Conservation (phyloP, 768 basidiomycete genomes). For the Antrodiella citrinella region DNA sequence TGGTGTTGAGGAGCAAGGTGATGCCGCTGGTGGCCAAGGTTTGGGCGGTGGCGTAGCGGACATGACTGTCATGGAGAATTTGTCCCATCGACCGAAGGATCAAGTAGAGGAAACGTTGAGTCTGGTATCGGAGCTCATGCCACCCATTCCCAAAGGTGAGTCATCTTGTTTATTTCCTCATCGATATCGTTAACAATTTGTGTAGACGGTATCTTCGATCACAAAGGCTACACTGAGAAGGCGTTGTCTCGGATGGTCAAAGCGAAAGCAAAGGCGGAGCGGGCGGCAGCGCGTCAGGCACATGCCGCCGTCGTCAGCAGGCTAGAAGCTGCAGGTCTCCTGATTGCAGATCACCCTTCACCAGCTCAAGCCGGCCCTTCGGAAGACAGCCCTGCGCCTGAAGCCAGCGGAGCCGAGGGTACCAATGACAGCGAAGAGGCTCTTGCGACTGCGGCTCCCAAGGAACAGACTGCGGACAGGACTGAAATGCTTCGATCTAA, state of each 20-base stretch:
- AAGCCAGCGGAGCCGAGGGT: conserved; percentile 17
- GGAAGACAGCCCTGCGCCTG: conserved; percentile 27
- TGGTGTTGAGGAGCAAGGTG: conserved; percentile 52
- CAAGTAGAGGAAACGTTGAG: conserved; percentile 92
- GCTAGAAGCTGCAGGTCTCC: conserved; percentile 1
- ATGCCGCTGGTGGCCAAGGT: conserved; percentile 59
- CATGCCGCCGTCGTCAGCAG: conserved; percentile 6
- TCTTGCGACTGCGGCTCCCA: conserved; percentile 8
- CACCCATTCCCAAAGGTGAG: conserved; percentile 85
- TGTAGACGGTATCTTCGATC: conserved; percentile 91
- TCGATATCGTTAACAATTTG: neutral
- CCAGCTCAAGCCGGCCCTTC: conserved; percentile 8
- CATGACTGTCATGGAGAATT: conserved; percentile 96
- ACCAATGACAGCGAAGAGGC: conserved; percentile 9
- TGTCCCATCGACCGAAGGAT: conserved; percentile 94
- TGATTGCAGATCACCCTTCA: conserved; percentile 8
- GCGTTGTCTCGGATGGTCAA: conserved; percentile 68
- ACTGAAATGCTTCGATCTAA: conserved; percentile 70
- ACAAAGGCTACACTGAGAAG: conserved; percentile 85
- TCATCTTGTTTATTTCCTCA: neutral
- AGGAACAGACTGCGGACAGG: conserved; percentile 42
- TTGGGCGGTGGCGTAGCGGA: conserved; percentile 85
- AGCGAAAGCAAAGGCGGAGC: conserved; percentile 76
- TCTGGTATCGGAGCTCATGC: conserved; percentile 85
- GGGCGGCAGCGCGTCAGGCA: conserved; percentile 55